Conservation (phyloP, 148 eudicot species). For the Fagopyrum homotropicum region DNA sequence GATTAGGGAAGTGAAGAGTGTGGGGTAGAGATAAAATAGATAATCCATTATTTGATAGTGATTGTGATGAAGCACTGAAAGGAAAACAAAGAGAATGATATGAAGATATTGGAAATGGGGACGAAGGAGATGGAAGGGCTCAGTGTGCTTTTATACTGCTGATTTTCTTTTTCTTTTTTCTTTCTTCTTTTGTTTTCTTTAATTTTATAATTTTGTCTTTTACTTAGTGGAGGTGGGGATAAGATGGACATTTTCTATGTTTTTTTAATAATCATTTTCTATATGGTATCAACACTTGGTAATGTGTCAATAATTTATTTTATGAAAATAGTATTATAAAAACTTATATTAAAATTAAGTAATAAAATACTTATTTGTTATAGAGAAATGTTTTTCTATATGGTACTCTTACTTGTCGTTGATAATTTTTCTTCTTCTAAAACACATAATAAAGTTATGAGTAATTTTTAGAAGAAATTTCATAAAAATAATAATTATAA, state of each 20-base stretch:
- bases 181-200: background rate
- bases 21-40: background rate
- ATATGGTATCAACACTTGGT: too few relatives aligned
- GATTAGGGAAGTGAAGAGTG: slow-evolving; percentile 3
- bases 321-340: background rate
- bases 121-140: background rate
- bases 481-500: too few relatives aligned
- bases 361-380: too few relatives aligned
- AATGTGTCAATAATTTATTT: background rate
- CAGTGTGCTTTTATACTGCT: background rate
- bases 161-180: background rate
- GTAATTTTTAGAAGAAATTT: too few relatives aligned
- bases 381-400: too few relatives aligned
- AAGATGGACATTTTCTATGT: slow-evolving; percentile 5
- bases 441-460: too few relatives aligned
- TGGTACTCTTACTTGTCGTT: too few relatives aligned
- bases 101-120: background rate
- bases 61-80: background rate
- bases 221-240: background rate
- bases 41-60: background rate
- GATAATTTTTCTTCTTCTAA: too few relatives aligned
- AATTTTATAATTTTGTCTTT: background rate
- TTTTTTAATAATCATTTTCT: background rate
- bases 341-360: too few relatives aligned
- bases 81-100: slow-evolving; percentile 9